Evolutionary conservation across 225 moss, liverwort and hornwort species (phyloP).

Genomic region (Asterella californica): DNA sequence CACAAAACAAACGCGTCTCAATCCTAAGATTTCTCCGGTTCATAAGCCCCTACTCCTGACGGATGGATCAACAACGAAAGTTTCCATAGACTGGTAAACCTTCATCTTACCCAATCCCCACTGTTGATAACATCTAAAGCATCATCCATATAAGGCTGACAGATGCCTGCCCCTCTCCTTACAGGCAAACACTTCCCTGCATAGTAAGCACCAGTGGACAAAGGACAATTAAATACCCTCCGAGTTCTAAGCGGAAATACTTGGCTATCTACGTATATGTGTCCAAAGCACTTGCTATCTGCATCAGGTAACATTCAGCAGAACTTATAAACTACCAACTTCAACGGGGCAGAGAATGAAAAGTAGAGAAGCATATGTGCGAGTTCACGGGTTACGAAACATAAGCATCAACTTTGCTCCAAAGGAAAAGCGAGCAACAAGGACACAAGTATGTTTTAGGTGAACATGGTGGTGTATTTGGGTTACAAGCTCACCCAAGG

Average conservation of each 20-base stretch:
- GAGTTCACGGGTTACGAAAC: background rate
- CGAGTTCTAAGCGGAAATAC: background rate
- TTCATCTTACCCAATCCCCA: slow-evolving; percentile 72
- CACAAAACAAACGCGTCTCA: too few relatives aligned
- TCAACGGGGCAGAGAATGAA: background rate
- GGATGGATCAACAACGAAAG: background rate
- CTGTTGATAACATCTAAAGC: slow-evolving; percentile 76
- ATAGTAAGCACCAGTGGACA: slow-evolving; percentile 4
- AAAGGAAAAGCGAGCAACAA: background rate
- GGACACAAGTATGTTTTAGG: background rate
- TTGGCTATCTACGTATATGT: background rate
- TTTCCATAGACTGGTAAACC: background rate
- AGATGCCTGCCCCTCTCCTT: slow-evolving; percentile 85
- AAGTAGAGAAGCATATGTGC: background rate
- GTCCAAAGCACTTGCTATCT: background rate
- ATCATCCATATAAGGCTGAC: slow-evolving; percentile 81
- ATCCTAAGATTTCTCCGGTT: background rate
- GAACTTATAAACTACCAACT: background rate
- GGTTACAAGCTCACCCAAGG: background rate
- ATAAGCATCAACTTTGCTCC: background rate
- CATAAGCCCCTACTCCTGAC: background rate
- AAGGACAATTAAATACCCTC: slow-evolving; percentile 2
- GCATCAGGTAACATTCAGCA: background rate
- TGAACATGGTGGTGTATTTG: background rate
- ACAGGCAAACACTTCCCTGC: slow-evolving; percentile 94